Evolutionary conservation across 768 basidiomycete species (phyloP).

Genomic region (Serpula lacrymans): DNA sequence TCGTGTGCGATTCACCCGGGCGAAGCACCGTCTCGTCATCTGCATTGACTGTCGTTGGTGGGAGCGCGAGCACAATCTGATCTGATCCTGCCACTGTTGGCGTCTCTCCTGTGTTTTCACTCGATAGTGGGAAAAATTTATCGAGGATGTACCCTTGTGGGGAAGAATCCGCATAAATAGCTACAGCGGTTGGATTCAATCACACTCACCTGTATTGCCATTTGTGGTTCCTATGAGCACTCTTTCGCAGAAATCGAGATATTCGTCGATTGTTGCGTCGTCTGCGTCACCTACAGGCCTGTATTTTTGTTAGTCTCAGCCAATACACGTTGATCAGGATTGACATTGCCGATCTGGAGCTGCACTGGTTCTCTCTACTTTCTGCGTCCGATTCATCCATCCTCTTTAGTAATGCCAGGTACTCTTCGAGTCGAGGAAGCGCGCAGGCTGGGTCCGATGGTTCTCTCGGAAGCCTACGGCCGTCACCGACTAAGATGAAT

Average conservation of each 20-base stretch:
- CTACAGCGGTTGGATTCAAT: slow-evolving; percentile 5
- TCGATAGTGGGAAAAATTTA: slow-evolving; percentile 39
- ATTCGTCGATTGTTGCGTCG: slow-evolving; percentile 54
- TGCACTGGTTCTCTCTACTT: slow-evolving; percentile 36
- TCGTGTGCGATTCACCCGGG: slow-evolving; percentile 60
- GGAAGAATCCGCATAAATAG: slow-evolving; percentile 1
- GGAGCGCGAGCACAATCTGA: slow-evolving; percentile 7
- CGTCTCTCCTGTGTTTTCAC: neutral
- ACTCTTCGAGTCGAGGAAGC: slow-evolving; percentile 50
- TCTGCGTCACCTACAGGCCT: slow-evolving; percentile 56
- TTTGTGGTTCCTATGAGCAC: slow-evolving; percentile 40
- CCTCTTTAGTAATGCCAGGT: slow-evolving; percentile 39
- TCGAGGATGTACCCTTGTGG: slow-evolving; percentile 32
- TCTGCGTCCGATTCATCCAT: slow-evolving; percentile 32
- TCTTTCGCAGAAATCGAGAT: slow-evolving; percentile 61
- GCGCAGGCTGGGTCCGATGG: slow-evolving; percentile 57
- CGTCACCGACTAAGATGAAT: slow-evolving; percentile 9
- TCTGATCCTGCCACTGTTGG: neutral
- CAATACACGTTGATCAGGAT: slow-evolving; percentile 22
- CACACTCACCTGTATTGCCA: slow-evolving; percentile 23
- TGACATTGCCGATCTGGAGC: slow-evolving; percentile 45
- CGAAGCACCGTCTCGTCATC: slow-evolving; percentile 19
- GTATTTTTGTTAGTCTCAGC: neutral
- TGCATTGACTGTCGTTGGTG: slow-evolving; percentile 8
- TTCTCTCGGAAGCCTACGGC: slow-evolving; percentile 40